Evolutionary conservation across 176 grass and related monocot species (phyloP), one percentile per base, ranked within the genome.

Genomic region (Musa acuminata): DNA sequence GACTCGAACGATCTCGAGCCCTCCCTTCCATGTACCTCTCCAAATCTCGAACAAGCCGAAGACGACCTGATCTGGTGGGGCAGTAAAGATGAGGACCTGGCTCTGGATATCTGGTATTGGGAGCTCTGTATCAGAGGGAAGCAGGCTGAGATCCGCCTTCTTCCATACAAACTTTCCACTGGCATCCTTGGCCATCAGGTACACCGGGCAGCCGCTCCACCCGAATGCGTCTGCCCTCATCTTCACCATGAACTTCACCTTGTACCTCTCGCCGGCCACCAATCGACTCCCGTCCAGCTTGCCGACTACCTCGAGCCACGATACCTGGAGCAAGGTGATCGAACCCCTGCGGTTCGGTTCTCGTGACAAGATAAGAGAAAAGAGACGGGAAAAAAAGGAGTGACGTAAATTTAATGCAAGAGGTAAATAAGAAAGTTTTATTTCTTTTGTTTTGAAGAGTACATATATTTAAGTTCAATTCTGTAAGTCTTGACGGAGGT

Each of bases 21-120:
- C 73, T 49, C 72, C 80, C 73, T 82, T 82, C 80, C 80, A 82
- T 71, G 64, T 70, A 21, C 80, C 80, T 6, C 72, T 70, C 80
- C 80, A 82, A 8, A 82, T 73, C 62, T 82, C 80, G 57, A 70
- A 82, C 24, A 82, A 53, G 22, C 80, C 80, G 51, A 71, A 82
- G 57, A 8, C 17, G 57, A 43, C 35, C 35, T 43, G 4, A 43
- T 43, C 35, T 43, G 3, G 35, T 43, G 35, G 35, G 35, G 35
- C 35, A 43, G 35, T 43, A 5, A 35, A 35, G 4, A 35, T 35
- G 35, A 35, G 35, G 35, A 35, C 3, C 35, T 43, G 35, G 35
- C 35, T 43, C 35, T 43, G 35, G 35, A 43, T 43, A 43, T 43
- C 35, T 6, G 35, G 35, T 43, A 43, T 43, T 43, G 35, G 35